Base-by-base conservation (phyloP, 148 eudicot genomes). In the Agrostemma githago region DNA sequence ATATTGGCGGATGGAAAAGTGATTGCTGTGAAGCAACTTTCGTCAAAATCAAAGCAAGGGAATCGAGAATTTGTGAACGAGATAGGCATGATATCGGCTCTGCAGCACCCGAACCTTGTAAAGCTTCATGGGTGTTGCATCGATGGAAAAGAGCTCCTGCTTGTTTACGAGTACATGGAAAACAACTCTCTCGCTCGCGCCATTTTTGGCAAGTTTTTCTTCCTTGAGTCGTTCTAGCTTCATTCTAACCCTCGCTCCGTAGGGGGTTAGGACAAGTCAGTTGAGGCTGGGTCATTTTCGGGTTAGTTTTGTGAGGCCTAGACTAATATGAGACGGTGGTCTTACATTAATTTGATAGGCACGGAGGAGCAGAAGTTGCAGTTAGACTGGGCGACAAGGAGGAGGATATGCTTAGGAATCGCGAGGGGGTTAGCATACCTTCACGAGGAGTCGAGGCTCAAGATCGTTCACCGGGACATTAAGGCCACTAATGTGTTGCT, bases 21-120 rank as follows among this genome's bases (percentile, higher is more conserved):
- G 21, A 89, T 93, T 21, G 98, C 98, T 60, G 98, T 92, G 37
- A 92, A 92, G 80, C 96, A 90, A 78, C 88, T 92, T n/a, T 92
- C 97, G 3, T 71, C 97, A 8, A 90, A 83, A 78, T 90, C 92
- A 58, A 86, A 82, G 72, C 96, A 90, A 87, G 96, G 96, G 53
- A 90, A 86, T 59, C 88, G 90, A 8, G 96, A 90, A 77, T 90
- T 90, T 79, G 77, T 90, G 56, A 86, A 75, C 37, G 97, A 92
- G 75, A 85, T 92, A 76, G 95, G 97, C 79, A 92, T 87, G 88
- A 90, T 92, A 77, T 87, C 96, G 57, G 96, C 96, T 51, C 72
- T 92, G 68, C 97, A 90, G 78, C 97, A 90, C 81, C 96, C 91
- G 19, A 88, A 92, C 84, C 93, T 92, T 58, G 96, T 92, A 40